phyloP scores from a whole-genome alignment of 257 asterid genomes.

The Solanum lycopersicoides region DNA sequence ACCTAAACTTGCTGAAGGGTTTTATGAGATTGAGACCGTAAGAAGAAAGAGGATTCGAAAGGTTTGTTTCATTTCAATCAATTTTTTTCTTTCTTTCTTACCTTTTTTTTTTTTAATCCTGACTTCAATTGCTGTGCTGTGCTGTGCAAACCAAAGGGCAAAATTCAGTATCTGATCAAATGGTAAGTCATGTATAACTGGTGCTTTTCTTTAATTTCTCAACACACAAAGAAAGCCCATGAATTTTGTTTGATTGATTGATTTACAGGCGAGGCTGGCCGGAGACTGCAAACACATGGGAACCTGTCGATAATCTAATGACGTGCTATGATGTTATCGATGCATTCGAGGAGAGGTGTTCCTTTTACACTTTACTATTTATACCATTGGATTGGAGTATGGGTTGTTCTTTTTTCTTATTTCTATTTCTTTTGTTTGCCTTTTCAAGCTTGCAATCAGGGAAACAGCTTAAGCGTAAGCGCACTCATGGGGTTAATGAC shows the following conservation, averaged over 20 bases:
- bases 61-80: slow-evolving; percentile 2
- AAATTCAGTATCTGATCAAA: slow-evolving; percentile 47
- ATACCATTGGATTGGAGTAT: background rate
- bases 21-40: slow-evolving; percentile 19
- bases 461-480: slow-evolving; percentile 43
- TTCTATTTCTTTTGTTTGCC: background rate
- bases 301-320: slow-evolving; percentile 59
- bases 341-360: slow-evolving; percentile 78
- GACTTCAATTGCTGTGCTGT: slow-evolving; percentile 5
- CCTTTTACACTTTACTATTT: background rate
- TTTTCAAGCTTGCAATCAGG: slow-evolving; percentile 41
- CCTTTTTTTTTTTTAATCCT: background rate
- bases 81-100: background rate
- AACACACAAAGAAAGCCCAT: background rate
- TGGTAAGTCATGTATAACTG: slow-evolving; percentile 7
- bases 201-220: background rate
- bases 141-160: slow-evolving; percentile 40
- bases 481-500: slow-evolving; percentile 32
- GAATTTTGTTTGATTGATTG: background rate
- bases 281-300: slow-evolving; percentile 83
- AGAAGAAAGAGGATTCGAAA: slow-evolving; percentile 12
- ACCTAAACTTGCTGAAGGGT: slow-evolving; percentile 20
- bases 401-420: background rate
- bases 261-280: slow-evolving; percentile 80
- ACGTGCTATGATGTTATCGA: slow-evolving; percentile 56